A percentile compares a stretch with the other conserved stretches of the same genome.
These are phyloP conservation scores for Ophiosphaerella korrae DNA, from an alignment of 2,329 filamentous ascomycete genomes.

Conservation along the genomic window DNA sequence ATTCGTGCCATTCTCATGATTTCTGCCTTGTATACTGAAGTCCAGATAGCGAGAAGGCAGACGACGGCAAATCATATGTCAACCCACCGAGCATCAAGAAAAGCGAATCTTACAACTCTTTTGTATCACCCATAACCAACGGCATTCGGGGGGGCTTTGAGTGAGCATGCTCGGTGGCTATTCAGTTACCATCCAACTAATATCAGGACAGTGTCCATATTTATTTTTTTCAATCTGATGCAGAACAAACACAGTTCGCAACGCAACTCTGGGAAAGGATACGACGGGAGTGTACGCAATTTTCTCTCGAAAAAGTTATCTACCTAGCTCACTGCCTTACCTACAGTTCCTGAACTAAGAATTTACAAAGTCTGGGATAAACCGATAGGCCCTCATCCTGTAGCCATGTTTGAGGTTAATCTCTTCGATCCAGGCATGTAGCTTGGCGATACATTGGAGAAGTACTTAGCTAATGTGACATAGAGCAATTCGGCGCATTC, in stretches of 20 bases:
- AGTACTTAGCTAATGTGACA: neutral
- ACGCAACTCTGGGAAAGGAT: constrained; percentile 77
- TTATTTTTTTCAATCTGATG: constrained; percentile 72
- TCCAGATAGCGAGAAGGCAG: constrained; percentile 58
- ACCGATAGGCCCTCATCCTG: constrained; percentile 79
- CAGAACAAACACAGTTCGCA: constrained; percentile 69
- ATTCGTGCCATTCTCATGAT: neutral
- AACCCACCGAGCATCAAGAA: constrained; percentile 67
- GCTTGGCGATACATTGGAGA: neutral
- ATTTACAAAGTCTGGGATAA: constrained; percentile 79
- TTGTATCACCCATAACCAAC: constrained; percentile 70
- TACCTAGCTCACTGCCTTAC: neutral
- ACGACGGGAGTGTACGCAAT: constrained; percentile 71
- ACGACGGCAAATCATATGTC: constrained; percentile 77
- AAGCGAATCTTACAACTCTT: constrained; percentile 73
- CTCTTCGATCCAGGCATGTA: constrained; percentile 69
- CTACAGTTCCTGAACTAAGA: constrained; percentile 77
- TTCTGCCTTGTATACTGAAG: constrained; percentile 7
- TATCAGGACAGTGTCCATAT: constrained; percentile 66
- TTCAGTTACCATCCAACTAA: neutral
- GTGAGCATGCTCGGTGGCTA: constrained; percentile 11
- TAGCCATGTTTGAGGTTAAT: constrained; percentile 93
- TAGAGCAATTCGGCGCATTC: constrained; percentile 84
- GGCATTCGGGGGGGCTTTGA: constrained; percentile 76
- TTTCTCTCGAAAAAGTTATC: neutral